Evolutionary conservation across 2,329 filamentous ascomycete genomes (phyloP), one percentile per base, ranked within the genome.

Genomic region (Cladophialophora exuberans): DNA sequence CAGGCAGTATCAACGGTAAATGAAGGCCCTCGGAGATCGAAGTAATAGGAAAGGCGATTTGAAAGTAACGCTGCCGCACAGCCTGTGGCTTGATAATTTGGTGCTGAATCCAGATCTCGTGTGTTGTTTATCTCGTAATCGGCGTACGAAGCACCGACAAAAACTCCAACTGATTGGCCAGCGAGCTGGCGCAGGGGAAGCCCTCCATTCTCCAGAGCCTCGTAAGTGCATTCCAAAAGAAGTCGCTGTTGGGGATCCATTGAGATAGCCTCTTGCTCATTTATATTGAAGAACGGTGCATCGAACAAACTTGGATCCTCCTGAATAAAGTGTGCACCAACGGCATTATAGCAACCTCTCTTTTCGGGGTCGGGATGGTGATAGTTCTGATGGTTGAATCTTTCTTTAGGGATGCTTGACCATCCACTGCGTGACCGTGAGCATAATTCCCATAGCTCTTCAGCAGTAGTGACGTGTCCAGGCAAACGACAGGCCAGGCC

Each of bases 11-110:
- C 64, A n/a, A 67, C 11, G 9, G 64, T 65, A 9, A 68, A 38
- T 36, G 53, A 62, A 3, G 69, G 61, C 1, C 65, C 67, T 11
- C 54, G 51, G 17, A 65, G 56, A 45, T 66, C 64, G 45, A 59
- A 70, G 46, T 66, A 66, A 58, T 62, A 69, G 17, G 63, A 66
- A 10, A 70, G 38, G 4, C 68, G 52, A 46, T 67, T 69, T 3
- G 67, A 57, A 11, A 67, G 42, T 5, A 69, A 65, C 4, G 64
- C 54, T 22, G 41, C 49, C 4, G 45, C 57, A 36, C 50, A 60
- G 13, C 66, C 69, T 4, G 62, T 64, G 23, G 52, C 61, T 10
- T 49, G 55, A 42, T 65, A 50, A 25, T 51, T 52, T 3, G 50
- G 18, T 7, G 35, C 20, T 4, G 46, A 33, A 18, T 69, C 65